phyloP scores from a whole-genome alignment of 2,329 filamentous ascomycete species.

The Ophiostoma ips region DNA sequence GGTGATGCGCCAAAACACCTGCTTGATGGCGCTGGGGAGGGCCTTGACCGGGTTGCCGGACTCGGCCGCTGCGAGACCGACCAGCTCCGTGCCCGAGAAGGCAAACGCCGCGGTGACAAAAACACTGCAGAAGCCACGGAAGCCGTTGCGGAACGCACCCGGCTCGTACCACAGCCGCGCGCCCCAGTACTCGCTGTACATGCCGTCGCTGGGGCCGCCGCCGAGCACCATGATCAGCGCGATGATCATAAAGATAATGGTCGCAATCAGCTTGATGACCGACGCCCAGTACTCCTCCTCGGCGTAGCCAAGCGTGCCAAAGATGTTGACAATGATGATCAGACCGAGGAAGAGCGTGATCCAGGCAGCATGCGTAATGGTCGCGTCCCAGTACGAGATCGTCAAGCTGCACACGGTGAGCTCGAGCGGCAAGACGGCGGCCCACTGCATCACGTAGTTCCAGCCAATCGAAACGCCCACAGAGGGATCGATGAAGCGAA shows the following conservation, averaged over 20 bases:
- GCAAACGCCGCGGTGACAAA: slow-evolving; percentile 63
- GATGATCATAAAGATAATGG: slow-evolving; percentile 50
- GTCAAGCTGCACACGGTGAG: slow-evolving; percentile 35
- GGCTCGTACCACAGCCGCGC: slow-evolving; percentile 35
- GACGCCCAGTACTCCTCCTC: slow-evolving; percentile 48
- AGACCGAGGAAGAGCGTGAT: slow-evolving; percentile 40
- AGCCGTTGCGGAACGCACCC: slow-evolving; percentile 54
- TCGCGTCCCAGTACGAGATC: slow-evolving; percentile 33
- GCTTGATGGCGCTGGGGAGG: slow-evolving; percentile 71
- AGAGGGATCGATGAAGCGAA: slow-evolving; percentile 42
- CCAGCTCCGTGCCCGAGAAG: slow-evolving; percentile 59
- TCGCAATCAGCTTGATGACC: slow-evolving; percentile 42
- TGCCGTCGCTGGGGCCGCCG: slow-evolving; percentile 38
- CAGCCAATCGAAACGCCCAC: slow-evolving; percentile 39
- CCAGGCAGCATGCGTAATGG: slow-evolving; percentile 34
- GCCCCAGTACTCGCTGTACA: slow-evolving; percentile 33
- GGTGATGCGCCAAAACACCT: slow-evolving; percentile 49
- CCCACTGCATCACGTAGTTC: slow-evolving; percentile 37
- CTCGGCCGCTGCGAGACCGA: slow-evolving; percentile 63
- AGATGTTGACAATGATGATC: slow-evolving; percentile 40
- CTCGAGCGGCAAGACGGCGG: slow-evolving; percentile 33
- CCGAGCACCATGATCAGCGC: slow-evolving; percentile 44
- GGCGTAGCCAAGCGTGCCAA: slow-evolving; percentile 40
- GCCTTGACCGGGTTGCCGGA: slow-evolving; percentile 55
- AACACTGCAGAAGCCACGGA: slow-evolving; percentile 58